A percentile compares a stretch with the other conserved stretches of the same genome.
Evolutionary conservation across 2,329 filamentous ascomycete genomes (phyloP).

Genomic region (Stemphylium lycopersici): DNA sequence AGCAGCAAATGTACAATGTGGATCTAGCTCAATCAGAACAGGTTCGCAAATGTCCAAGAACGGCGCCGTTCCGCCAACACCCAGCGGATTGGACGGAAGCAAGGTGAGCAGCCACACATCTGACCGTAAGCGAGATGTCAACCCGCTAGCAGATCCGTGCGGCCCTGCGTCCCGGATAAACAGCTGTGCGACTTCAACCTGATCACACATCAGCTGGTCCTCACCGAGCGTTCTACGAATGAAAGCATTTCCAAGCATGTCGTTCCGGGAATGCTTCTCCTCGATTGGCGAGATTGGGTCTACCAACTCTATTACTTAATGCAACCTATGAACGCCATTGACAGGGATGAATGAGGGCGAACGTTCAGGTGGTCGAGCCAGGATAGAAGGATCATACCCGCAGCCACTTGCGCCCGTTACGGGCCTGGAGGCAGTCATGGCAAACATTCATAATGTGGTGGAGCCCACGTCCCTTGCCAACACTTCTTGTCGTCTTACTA

Average conservation of each 20-base stretch:
- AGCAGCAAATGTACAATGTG: too few species aligned
- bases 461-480: constrained; percentile 14
- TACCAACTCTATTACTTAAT: constrained; percentile 25
- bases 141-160: constrained; percentile 30
- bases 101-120: constrained; percentile 20
- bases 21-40: not conserved
- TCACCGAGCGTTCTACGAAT: constrained; percentile 24
- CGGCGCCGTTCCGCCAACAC: constrained; percentile 7
- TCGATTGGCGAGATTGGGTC: constrained; percentile 28
- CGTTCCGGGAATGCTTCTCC: constrained; percentile 17
- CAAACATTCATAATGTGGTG: constrained; percentile 18
- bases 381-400: constrained; percentile 15
- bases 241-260: constrained; percentile 4
- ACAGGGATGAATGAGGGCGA: constrained; percentile 16
- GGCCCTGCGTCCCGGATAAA: constrained; percentile 42
- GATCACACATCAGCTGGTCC: constrained; percentile 19
- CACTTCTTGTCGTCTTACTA: not conserved
- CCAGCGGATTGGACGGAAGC: constrained; percentile 8
- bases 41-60: constrained; percentile 5
- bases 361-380: constrained; percentile 16
- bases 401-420: constrained; percentile 18
- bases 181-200: constrained; percentile 20
- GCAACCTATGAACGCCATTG: constrained; percentile 18
- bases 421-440: constrained; percentile 15
- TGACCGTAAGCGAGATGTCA: constrained; percentile 25